Conservation (phyloP, 345 rosid species). For the Atalantia buxifolia region DNA sequence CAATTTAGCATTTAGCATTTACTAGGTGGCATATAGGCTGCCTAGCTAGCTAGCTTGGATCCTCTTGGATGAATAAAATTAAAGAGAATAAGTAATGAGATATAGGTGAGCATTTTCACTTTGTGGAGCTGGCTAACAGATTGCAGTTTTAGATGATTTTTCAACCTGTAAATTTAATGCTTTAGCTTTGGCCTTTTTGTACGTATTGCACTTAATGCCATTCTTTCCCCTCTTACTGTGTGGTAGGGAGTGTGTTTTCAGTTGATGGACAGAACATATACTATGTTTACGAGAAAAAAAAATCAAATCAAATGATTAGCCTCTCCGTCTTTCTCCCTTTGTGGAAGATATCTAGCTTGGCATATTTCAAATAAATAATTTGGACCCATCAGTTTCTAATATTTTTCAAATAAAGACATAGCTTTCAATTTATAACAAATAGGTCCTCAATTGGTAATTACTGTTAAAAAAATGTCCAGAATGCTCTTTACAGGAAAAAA, state of each 20-base stretch:
- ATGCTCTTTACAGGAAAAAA: no score
- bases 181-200: conserved; percentile 11
- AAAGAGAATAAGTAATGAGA: conserved; percentile 1
- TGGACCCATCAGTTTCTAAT: background rate
- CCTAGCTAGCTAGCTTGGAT: background rate
- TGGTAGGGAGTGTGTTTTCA: background rate
- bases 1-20: background rate
- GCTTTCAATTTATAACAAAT: background rate
- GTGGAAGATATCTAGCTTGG: no score
- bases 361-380: no score
- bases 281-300: conserved; percentile 17
- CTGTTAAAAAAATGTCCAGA: no score
- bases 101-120: background rate
- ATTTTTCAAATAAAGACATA: no score
- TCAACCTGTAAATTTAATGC: conserved; percentile 6
- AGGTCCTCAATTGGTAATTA: background rate
- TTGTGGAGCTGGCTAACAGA: no score
- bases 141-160: background rate
- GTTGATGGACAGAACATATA: conserved; percentile 29
- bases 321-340: background rate
- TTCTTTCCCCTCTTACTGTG: background rate
- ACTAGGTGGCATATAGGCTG: background rate
- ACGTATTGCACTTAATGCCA: conserved; percentile 13
- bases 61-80: background rate
- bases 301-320: conserved; percentile 46